phyloP scores from a whole-genome alignment of 306 rosid genomes.

The Cucurbita ficifolia region DNA sequence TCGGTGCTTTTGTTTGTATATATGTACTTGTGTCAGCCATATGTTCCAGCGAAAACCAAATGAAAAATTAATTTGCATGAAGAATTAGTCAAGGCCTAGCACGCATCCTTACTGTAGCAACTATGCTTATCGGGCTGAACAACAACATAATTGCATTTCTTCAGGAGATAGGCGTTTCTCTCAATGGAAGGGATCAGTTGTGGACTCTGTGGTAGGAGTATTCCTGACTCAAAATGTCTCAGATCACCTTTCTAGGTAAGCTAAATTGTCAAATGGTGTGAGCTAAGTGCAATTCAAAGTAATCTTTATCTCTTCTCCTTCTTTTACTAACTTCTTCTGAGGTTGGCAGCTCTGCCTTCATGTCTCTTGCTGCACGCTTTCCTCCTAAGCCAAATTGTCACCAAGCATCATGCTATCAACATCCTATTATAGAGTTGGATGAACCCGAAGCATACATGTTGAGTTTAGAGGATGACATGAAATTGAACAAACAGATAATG shows the following conservation, averaged over 20 bases:
- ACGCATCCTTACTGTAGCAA: neutral
- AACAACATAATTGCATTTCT: constrained; percentile 16
- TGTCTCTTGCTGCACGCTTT: constrained; percentile 86
- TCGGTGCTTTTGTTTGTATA: neutral
- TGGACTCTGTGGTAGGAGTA: constrained; percentile 97
- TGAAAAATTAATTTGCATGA: neutral
- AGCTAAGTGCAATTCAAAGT: neutral
- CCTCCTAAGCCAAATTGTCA: constrained; percentile 32
- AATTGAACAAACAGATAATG: constrained; percentile 27
- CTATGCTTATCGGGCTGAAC: constrained; percentile 1
- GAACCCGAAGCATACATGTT: constrained; percentile 28
- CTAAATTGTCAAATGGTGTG: neutral
- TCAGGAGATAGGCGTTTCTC: constrained; percentile 97
- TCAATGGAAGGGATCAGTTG: constrained; percentile 93
- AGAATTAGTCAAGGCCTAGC: neutral
- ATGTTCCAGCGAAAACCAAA: neutral
- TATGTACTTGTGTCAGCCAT: neutral
- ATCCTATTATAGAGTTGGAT: constrained; percentile 8
- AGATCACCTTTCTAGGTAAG: constrained; percentile 94
- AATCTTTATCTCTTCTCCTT: neutral
- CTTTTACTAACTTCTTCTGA: constrained; percentile 3
- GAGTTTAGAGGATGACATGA: constrained; percentile 9
- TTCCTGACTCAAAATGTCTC: constrained; percentile 97
- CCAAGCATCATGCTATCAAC: constrained; percentile 16
- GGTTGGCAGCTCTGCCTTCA: constrained; percentile 79